Evolutionary conservation across 768 basidiomycete species (phyloP).

Genomic region (Russula abietina): DNA sequence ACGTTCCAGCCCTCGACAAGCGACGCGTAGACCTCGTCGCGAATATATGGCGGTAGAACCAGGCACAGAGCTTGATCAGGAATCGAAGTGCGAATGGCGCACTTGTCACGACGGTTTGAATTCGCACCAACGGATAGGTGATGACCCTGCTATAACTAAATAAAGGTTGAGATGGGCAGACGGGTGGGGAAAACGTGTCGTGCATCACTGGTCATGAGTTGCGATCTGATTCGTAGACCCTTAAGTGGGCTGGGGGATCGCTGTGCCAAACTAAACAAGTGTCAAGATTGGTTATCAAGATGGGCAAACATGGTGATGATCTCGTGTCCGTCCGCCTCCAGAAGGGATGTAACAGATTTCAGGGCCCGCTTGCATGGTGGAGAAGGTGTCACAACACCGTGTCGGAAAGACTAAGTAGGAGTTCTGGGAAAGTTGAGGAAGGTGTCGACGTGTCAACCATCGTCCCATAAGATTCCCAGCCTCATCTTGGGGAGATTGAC

Average conservation of each 20-base stretch:
- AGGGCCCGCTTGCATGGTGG: constrained; percentile 57
- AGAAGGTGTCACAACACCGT: constrained; percentile 55
- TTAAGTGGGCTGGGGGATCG: constrained; percentile 45
- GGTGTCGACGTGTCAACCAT: constrained; percentile 42
- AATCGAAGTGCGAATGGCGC: constrained; percentile 38
- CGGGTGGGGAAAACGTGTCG: constrained; percentile 26
- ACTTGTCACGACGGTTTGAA: constrained; percentile 41
- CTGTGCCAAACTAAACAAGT: constrained; percentile 26
- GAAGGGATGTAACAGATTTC: constrained; percentile 38
- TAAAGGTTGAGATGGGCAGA: neutral
- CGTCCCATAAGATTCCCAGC: constrained; percentile 38
- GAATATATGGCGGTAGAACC: constrained; percentile 46
- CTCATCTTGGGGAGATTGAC: constrained; percentile 17
- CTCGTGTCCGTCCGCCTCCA: constrained; percentile 44
- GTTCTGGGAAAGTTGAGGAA: neutral
- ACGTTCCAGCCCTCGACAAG: constrained; percentile 43
- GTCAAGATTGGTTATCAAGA: neutral
- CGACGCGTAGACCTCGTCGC: constrained; percentile 49
- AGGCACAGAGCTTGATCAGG: constrained; percentile 42
- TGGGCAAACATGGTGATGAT: constrained; percentile 47
- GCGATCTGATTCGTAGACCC: constrained; percentile 46
- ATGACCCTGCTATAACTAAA: constrained; percentile 30
- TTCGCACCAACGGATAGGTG: constrained; percentile 33
- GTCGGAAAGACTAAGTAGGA: neutral
- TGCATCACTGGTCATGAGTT: constrained; percentile 48